Evolutionary conservation across 1,284 basidiomycete species (phyloP), one percentile per base, ranked within the genome.

Genomic region (Sanghuangporus weigelae): DNA sequence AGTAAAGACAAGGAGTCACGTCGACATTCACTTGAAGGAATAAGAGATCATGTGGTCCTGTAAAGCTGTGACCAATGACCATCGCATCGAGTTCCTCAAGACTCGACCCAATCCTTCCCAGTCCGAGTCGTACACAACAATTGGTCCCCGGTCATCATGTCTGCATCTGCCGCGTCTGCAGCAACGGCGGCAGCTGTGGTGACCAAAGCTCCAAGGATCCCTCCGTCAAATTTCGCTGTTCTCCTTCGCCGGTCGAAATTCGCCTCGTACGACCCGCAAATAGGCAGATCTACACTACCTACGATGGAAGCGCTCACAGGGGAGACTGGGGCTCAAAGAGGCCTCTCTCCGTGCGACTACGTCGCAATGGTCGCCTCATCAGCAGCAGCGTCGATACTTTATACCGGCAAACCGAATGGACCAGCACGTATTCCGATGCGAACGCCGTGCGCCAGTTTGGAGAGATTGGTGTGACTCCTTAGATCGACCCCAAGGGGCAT

Each of bases 261-360:
- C 74, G 84, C 89, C 14, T 80, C 87, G 2, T 91, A 81, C 71
- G 90, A 93, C 76, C 87, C 87, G 0, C 70, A 74, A 51, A 90
- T 93, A 66, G 79, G 53, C 89, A 92, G 70, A 82, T 89, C 38
- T 93, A 92, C 73, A 81, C 84, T 26, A 77, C 89, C 0, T 81
- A 83, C 58, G 83, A 83, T 53, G 87, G 86, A 44, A 79, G 89
- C 70, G 83, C 86, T 2, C 79, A 85, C 69, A 83, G 90, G 39
- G 90, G 90, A 60, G 83, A 92, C 74, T 93, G 84, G 81, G 90
- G 90, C 42, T 76, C 92, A 64, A 93, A 93, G 74, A 84, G 91
- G 0, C 86, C 90, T 40, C 81, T 92, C 23, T 77, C 87, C 7
- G 74, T 89, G 61, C 83, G 84, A 57, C n/a, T n/a, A n/a, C 69